These are phyloP conservation scores for Venturia oleaginea DNA, from an alignment of 2,329 filamentous ascomycete species.

Conservation along the genomic window DNA sequence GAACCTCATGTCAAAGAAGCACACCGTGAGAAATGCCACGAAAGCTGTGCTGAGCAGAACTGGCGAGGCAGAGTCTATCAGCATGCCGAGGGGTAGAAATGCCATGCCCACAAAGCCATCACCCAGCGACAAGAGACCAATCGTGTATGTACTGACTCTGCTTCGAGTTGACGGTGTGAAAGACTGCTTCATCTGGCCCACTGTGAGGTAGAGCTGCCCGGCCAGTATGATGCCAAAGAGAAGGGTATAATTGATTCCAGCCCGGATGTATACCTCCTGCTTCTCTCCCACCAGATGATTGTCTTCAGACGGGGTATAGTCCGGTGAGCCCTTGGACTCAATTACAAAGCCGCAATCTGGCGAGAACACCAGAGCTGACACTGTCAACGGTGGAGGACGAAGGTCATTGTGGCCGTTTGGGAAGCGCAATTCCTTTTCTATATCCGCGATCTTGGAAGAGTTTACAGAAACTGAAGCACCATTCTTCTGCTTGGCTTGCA, in stretches of 20 bases:
- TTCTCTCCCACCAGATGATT: constrained; percentile 49
- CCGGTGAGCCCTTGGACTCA: constrained; percentile 50
- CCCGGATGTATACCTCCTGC: constrained; percentile 45
- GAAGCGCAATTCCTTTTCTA: constrained; percentile 51
- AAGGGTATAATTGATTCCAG: constrained; percentile 44
- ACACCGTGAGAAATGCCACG: constrained; percentile 50
- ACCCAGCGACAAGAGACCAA: constrained; percentile 51
- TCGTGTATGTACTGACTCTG: constrained; percentile 55
- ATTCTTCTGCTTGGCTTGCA: constrained; percentile 19
- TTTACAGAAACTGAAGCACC: constrained; percentile 19
- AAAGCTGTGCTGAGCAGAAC: constrained; percentile 48
- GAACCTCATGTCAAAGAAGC: constrained; percentile 56
- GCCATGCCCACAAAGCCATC: constrained; percentile 49
- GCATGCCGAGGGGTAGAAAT: constrained; percentile 46
- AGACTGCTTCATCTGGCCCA: constrained; percentile 55
- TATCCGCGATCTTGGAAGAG: constrained; percentile 17
- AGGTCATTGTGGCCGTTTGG: constrained; percentile 49
- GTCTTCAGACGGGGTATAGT: constrained; percentile 39
- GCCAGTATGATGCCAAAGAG: constrained; percentile 41
- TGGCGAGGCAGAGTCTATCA: constrained; percentile 46
- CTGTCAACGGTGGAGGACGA: constrained; percentile 41
- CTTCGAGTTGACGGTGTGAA: constrained; percentile 56
- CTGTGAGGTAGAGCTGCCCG: constrained; percentile 46
- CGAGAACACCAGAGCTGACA: constrained; percentile 54
- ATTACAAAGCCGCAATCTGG: constrained; percentile 59